Conservation (phyloP, 192 early-diverging fungal genomes). For the Umbelopsis ramanniana region DNA sequence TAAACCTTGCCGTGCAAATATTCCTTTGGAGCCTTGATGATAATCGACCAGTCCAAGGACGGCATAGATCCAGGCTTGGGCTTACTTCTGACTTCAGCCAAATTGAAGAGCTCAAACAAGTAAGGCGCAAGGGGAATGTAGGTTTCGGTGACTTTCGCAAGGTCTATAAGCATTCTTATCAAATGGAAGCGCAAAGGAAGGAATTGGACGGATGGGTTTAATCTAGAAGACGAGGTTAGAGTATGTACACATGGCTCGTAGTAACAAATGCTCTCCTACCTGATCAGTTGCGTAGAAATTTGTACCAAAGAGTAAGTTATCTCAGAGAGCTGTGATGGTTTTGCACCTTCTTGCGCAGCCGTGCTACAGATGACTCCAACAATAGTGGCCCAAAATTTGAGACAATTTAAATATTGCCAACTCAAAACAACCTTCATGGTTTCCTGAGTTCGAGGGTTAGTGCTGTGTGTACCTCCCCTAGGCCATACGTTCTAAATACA, state of each 20-base stretch:
- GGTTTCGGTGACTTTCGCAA: constrained; percentile 74
- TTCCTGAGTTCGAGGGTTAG: constrained; percentile 46
- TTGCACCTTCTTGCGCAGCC: constrained; percentile 37
- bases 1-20: constrained; percentile 87
- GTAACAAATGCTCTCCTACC: constrained; percentile 26
- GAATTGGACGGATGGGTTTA: constrained; percentile 87
- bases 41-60: constrained; percentile 74
- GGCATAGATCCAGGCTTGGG: constrained; percentile 78
- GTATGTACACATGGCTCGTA: not conserved
- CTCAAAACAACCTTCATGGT: constrained; percentile 89
- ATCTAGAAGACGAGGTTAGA: constrained; percentile 36
- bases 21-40: constrained; percentile 79
- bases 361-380: constrained; percentile 69
- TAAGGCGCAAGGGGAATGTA: constrained; percentile 85
- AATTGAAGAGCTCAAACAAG: constrained; percentile 80
- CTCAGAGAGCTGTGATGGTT: constrained; percentile 56
- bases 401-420: constrained; percentile 93
- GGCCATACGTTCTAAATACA: not conserved
- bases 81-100: constrained; percentile 69
- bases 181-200: constrained; percentile 92
- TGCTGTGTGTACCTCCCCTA: too few relatives aligned
- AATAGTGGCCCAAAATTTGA: constrained; percentile 88
- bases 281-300: constrained; percentile 65
- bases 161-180: constrained; percentile 69
- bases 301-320: constrained; percentile 89